Evolutionary conservation across 1,284 basidiomycete species (phyloP), one percentile per base, ranked within the genome.

Genomic region (Lignosus rhinocerotis): DNA sequence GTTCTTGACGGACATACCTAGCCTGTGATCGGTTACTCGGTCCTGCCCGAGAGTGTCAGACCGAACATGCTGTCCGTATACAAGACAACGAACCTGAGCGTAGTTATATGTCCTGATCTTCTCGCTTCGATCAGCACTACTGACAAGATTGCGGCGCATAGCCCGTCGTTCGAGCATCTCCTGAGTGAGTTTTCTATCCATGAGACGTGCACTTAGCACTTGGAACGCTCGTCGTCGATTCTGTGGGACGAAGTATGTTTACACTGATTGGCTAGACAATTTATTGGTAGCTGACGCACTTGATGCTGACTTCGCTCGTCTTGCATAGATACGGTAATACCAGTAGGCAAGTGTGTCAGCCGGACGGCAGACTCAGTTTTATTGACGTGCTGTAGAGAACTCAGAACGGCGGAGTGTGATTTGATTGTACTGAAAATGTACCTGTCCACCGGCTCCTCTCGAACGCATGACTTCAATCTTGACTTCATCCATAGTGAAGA

Each of bases 361-460:
- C 97, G 88, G n/a, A 99, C 93, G 1, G 97, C 97, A 0, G 95
- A 98, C 74, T 99, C 97, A 0, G 96, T 99, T 81, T 93, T 94
- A 78, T 99, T 99, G 68, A 99, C 97, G 76, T 99, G 96, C 89
- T 96, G 6, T 3, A 50, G 38, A 56, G 19, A 11, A 16, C 36
- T 42, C 39, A 53, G 16, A 14, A 33, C 46, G 21, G 45, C 33
- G 16, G 14, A 11, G n/a, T 30, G 50, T 34, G 10, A 7, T 19
- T 14, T 19, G 2, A 9, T 41, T 19, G 17, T 19, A 12, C 11
- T 11, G 8, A 25, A 8, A n/a, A 47, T 55, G 8, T 61, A 92
- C 91, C 80, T 95, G 95, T n/a, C 97, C 96, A 49, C 97, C 97
- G 3, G 97, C 96, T 47, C 97, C 97, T 34, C 94, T 78, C 0